Percentiles rank a stretch among this genome's conserved stretches.
These are phyloP conservation scores for Globisporangium echinulatum DNA, from an alignment of 352 stramenopile species.

Conservation along the genomic window DNA sequence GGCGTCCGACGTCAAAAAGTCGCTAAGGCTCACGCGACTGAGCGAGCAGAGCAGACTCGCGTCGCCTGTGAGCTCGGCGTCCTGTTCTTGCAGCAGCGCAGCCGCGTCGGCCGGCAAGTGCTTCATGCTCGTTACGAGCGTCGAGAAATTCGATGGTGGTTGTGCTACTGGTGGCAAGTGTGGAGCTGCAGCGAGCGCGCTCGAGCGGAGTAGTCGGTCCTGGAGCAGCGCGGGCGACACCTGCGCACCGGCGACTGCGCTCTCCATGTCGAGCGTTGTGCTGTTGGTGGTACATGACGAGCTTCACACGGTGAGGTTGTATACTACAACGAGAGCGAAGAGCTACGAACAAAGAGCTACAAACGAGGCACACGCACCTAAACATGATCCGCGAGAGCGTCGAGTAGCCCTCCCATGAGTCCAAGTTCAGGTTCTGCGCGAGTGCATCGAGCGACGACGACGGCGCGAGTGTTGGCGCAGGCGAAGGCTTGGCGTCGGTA, in stretches of 20 bases:
- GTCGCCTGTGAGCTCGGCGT: constrained; percentile 48
- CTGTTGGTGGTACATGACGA: background rate
- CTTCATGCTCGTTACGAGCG: constrained; percentile 46
- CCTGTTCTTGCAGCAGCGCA: constrained; percentile 51
- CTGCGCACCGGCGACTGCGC: background rate
- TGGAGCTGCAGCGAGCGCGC: constrained; percentile 6
- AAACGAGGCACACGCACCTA: constrained; percentile 22
- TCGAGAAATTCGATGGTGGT: constrained; percentile 44
- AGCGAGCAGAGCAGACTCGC: constrained; percentile 50
- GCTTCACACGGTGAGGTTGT: too few relatives aligned
- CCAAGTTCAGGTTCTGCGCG: constrained; percentile 37
- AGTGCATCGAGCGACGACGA: constrained; percentile 22
- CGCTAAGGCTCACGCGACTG: constrained; percentile 48
- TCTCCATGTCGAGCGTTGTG: constrained; percentile 24
- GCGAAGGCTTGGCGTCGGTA: constrained; percentile 7
- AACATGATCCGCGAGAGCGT: constrained; percentile 67
- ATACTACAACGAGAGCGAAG: too few relatives aligned
- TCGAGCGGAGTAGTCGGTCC: background rate
- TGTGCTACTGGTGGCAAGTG: constrained; percentile 6
- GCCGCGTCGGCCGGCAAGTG: constrained; percentile 34
- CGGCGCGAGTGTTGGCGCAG: constrained; percentile 9
- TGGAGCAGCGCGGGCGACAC: background rate
- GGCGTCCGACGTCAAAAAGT: constrained; percentile 21
- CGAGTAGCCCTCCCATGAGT: constrained; percentile 69
- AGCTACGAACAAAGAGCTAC: too few relatives aligned